Percentiles rank a stretch among this genome's conserved stretches.
phyloP scores from a whole-genome alignment of 495 filamentous ascomycete genomes.

The Evansstolkia leycettana region DNA sequence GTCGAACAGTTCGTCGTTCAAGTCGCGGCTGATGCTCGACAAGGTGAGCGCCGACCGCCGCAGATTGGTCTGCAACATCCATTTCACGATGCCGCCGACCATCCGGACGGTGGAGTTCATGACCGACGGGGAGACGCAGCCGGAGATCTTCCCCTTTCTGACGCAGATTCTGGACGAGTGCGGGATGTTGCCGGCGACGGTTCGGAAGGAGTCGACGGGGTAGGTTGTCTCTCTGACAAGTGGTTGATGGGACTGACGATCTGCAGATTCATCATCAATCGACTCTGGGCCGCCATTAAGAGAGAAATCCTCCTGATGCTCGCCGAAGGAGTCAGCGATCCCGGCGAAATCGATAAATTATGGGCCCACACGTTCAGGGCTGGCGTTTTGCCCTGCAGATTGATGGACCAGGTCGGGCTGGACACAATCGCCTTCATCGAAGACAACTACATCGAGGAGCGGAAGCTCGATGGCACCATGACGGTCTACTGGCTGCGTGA shows the following conservation, averaged over 20 bases:
- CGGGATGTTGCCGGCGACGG: constrained; percentile 27
- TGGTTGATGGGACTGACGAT: too few species aligned
- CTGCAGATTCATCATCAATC: constrained; percentile 46
- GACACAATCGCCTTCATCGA: constrained; percentile 39
- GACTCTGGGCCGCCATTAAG: constrained; percentile 47
- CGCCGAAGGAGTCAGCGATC: constrained; percentile 32
- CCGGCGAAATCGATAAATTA: constrained; percentile 35
- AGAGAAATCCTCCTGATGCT: constrained; percentile 39
- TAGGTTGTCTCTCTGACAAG: too few species aligned
- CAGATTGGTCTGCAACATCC: constrained; percentile 27
- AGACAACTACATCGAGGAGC: constrained; percentile 30
- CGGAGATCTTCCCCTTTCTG: constrained; percentile 31
- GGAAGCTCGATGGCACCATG: constrained; percentile 19
- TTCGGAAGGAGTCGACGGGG: constrained; percentile 38
- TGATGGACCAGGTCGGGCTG: constrained; percentile 34
- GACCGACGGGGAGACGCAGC: constrained; percentile 37
- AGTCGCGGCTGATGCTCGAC: constrained; percentile 29
- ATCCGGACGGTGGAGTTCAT: constrained; percentile 41
- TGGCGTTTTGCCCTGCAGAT: constrained; percentile 12
- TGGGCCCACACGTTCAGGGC: constrained; percentile 28
- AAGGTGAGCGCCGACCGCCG: constrained; percentile 22
- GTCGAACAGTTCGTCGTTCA: constrained; percentile 39
- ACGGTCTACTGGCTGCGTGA: constrained; percentile 27
- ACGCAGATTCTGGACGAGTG: constrained; percentile 24
- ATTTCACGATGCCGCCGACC: constrained; percentile 41